Evolutionary conservation across 75 land plant species (phyloP), one percentile per base, ranked within the genome.

Genomic region (Larix kaempferi): DNA sequence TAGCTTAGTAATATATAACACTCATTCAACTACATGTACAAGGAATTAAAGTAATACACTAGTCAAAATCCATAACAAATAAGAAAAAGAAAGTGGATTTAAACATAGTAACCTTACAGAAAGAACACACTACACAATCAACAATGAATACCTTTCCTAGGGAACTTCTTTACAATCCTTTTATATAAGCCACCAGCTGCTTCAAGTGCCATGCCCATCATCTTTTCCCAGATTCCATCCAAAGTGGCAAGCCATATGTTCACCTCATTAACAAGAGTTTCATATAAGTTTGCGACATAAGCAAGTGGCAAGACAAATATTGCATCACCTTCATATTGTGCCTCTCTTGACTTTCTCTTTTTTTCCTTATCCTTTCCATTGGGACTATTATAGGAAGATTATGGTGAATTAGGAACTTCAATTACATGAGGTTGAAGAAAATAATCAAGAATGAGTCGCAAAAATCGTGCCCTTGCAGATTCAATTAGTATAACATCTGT

Each of bases 171-270:
- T 13, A 93, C 91, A 17, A 98, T 91, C 65, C 78, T 93, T 84
- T 98, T 91, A 65, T 98, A 98, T 88, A 98, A 86, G 37, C 99
- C 99, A 78, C 99, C 99, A 64, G 99, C 93, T 23, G 99, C 98
- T 88, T 98, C 99, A 80, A 98, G 98, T 52, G 99, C 98, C 56
- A 98, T 96, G 33, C 98, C 96, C 82, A 98, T 91, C 4, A 90
- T 95, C 85, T 95, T 98, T 56, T 98, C 99, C 64, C 93, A 95
- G 62, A 89, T 74, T 33, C 92, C 96, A 79, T 90, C 92, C 78
- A 98, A 75, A 16, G 91, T 86, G 33, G 86, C 86, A 74, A 98
- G 90, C 77, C 99, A 87, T 58, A 86, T 81, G 64, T 98, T 95
- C 44, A 91, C 93, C 56, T 95, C 98, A 79, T 76, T 86, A 52